A percentile compares a stretch with the other conserved stretches of the same genome.
phyloP scores from a whole-genome alignment of 192 early-diverging fungal species.

The Backusella macrospora region DNA sequence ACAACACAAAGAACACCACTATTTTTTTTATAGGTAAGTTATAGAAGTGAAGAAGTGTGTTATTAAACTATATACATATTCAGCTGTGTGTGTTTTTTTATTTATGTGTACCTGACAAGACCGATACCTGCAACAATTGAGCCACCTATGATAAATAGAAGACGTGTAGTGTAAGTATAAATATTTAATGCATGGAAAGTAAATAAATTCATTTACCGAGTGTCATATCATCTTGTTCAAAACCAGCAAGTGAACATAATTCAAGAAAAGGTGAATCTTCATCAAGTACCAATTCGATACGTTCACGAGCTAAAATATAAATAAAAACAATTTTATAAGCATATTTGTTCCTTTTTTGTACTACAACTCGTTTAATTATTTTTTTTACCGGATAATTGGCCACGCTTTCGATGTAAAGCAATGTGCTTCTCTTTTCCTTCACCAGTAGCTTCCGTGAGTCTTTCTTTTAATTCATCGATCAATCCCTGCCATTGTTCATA shows the following conservation, averaged over 20 bases:
- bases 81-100: neutral
- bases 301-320: slow-evolving; percentile 52
- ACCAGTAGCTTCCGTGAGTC: slow-evolving; percentile 52
- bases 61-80: neutral
- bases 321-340: slow-evolving; percentile 19
- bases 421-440: slow-evolving; percentile 54
- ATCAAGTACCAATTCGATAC: slow-evolving; percentile 61
- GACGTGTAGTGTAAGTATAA: neutral
- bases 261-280: slow-evolving; percentile 69
- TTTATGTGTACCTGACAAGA: slow-evolving; percentile 54
- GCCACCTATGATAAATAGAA: slow-evolving; percentile 40
- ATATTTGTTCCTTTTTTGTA: neutral
- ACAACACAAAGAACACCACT: slow-evolving; percentile 61
- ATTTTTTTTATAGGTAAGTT: neutral
- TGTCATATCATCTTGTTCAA: slow-evolving; percentile 65
- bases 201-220: slow-evolving; percentile 25
- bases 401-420: slow-evolving; percentile 57
- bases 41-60: neutral
- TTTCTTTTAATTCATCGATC: slow-evolving; percentile 52
- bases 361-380: neutral
- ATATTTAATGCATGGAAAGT: neutral
- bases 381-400: slow-evolving; percentile 58
- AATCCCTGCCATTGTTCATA: slow-evolving; percentile 56
- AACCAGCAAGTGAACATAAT: slow-evolving; percentile 63
- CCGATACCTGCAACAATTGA: slow-evolving; percentile 68